Base-by-base conservation (phyloP, 2,329 filamentous ascomycete genomes). In the Calonectria ilicicola region DNA sequence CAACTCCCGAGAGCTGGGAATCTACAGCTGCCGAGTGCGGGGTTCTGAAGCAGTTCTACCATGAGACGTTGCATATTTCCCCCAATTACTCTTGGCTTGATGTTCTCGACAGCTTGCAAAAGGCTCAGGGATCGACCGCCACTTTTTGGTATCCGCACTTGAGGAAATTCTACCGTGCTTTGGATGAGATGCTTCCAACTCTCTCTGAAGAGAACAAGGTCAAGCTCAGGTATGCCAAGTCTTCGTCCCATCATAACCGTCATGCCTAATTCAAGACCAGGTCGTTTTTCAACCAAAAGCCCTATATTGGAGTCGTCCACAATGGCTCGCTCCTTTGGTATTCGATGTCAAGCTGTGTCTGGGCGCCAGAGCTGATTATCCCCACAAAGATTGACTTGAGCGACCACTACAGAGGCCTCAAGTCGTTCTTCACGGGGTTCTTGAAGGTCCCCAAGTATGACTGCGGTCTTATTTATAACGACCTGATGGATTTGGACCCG, bases 131-230 rank as follows among this genome's bases (percentile, higher is more conserved):
- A 14, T 58, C 51, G 6, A 58, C 51, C n/a, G 51, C 51, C 35
- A 58, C 51, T n/a, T 58, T 58, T 23, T 58, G 51, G 51, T 58
- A 58, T 9, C 51, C 51, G 9, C 51, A 58, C 19, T 17, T 58
- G 29, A 58, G 51, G n/a, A 58, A 58, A 32, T 58, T 58, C 32
- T 58, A 58, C 51, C 51, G 51, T 58, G 51, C 51, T 58, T 23
- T 58, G 29, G 51, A 58, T 29, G 51, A 58, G n/a, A 23, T 58
- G 51, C 51, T 58, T 58, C 51, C 29, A 35, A 38, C 29, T 14
- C 51, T 58, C 29, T 35, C 51, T 2, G 51, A 58, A 23, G 29
- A 58, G 6, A 14, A 58, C 19, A 58, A 38, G 51, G n/a, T 23
- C 51, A 58, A 58, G 29, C 51, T 58, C 10, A 58, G 51, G 51